A percentile compares a stretch with the other conserved stretches of the same genome.
phyloP scores from a whole-genome alignment of 306 rosid species.

The Begonia loranthoides region DNA sequence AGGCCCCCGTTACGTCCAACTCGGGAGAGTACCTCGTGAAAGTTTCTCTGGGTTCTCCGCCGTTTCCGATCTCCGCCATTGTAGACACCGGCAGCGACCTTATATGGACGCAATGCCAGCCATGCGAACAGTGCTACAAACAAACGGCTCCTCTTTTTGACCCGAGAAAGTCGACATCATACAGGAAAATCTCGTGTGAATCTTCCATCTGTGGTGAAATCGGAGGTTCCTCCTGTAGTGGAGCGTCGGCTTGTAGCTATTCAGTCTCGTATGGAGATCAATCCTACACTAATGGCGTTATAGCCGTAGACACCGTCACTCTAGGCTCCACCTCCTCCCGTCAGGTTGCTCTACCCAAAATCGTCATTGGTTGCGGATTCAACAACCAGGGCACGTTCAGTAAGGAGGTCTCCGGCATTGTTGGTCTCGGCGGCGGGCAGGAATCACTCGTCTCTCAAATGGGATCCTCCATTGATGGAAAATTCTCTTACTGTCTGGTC shows the following conservation, averaged over 20 bases:
- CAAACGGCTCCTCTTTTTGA: constrained; percentile 28
- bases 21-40: constrained; percentile 29
- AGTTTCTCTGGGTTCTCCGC: constrained; percentile 40
- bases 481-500: constrained; percentile 46
- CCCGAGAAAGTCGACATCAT: constrained; percentile 25
- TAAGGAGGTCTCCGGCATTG: constrained; percentile 20
- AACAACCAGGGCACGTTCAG: constrained; percentile 7
- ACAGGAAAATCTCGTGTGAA: constrained; percentile 6
- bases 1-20: background rate
- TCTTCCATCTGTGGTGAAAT: constrained; percentile 3
- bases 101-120: constrained; percentile 46
- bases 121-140: constrained; percentile 26
- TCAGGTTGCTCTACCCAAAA: constrained; percentile 10
- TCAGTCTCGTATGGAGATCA: constrained; percentile 9
- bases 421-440: constrained; percentile 35
- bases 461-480: constrained; percentile 11
- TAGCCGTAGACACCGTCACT: constrained; percentile 32
- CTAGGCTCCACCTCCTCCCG: constrained; percentile 16
- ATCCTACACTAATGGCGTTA: constrained; percentile 15
- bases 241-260: constrained; percentile 12
- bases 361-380: constrained; percentile 33
- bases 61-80: constrained; percentile 16
- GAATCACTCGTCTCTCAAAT: constrained; percentile 31
- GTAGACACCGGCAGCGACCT: constrained; percentile 51
- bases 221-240: background rate